Percentiles rank a stretch among this genome's conserved stretches.
Conservation (phyloP, 208 protist species). For the Leishmania mexicana region DNA sequence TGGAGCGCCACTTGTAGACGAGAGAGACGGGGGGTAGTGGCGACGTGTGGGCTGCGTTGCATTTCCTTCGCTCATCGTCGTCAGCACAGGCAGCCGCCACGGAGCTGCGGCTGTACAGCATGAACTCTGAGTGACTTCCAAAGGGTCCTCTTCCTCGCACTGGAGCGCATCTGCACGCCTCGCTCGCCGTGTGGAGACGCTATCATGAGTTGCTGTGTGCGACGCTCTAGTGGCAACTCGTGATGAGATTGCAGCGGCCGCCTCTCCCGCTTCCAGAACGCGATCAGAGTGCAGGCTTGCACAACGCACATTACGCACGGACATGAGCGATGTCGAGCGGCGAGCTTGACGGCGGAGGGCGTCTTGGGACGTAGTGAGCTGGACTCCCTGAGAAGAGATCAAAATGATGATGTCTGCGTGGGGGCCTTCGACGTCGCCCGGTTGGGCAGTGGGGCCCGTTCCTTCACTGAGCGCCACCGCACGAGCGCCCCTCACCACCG, state of each 20-base stretch:
- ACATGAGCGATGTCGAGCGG: not conserved
- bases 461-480: not conserved
- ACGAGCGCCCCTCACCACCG: not conserved
- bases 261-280: not conserved
- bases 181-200: not conserved
- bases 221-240: not conserved
- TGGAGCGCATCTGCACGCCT: not conserved
- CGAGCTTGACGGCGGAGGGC: constrained; percentile 7
- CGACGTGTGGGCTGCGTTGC: constrained; percentile 1
- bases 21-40: not conserved
- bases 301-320: not conserved
- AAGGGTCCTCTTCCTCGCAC: not conserved
- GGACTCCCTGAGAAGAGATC: constrained; percentile 12
- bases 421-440: not conserved
- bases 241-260: not conserved
- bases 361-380: constrained; percentile 19
- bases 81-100: constrained; percentile 16
- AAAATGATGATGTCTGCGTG: constrained; percentile 18
- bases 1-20: not conserved
- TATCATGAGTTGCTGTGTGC: not conserved
- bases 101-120: not conserved
- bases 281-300: not conserved
- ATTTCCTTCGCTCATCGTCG: not conserved
- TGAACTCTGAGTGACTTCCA: not conserved
- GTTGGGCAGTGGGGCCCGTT: not conserved